Percentiles rank a stretch among this genome's conserved stretches.
Evolutionary conservation across 257 asterid species (phyloP).

Genomic region (Fraxinus pennsylvanica): DNA sequence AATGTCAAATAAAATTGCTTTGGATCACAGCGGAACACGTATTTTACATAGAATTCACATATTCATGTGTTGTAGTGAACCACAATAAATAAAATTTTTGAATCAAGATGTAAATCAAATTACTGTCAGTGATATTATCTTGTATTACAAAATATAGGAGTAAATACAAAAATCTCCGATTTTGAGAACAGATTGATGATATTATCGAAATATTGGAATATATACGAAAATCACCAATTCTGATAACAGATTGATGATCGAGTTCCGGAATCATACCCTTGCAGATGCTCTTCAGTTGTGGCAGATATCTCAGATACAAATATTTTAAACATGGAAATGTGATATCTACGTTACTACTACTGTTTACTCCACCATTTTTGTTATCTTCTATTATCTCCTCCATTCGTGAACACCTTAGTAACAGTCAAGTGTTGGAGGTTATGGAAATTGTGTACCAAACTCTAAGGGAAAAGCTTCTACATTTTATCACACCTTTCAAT

Average conservation of each 20-base stretch:
- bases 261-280: slow-evolving; percentile 2
- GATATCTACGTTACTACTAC: not conserved
- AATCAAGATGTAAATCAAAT: too few relatives aligned
- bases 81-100: too few relatives aligned
- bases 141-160: too few relatives aligned
- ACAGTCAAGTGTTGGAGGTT: slow-evolving; percentile 23
- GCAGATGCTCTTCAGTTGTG: slow-evolving; percentile 26
- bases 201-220: too few relatives aligned
- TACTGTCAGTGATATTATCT: too few relatives aligned
- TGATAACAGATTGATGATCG: too few relatives aligned
- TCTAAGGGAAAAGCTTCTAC: slow-evolving; percentile 17
- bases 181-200: too few relatives aligned
- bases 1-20: too few relatives aligned
- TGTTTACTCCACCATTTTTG: not conserved
- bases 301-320: slow-evolving; percentile 20
- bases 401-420: slow-evolving; percentile 20
- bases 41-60: too few relatives aligned
- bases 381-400: slow-evolving; percentile 31
- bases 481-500: slow-evolving; percentile 17
- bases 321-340: slow-evolving; percentile 12
- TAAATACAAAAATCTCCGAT: too few relatives aligned
- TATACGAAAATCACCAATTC: too few relatives aligned
- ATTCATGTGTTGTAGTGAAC: too few relatives aligned
- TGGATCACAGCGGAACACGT: not conserved
- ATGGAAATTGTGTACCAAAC: slow-evolving; percentile 11